These are phyloP conservation scores for Pterocarpus santalinus DNA, from an alignment of 306 rosid species.

Conservation along the genomic window DNA sequence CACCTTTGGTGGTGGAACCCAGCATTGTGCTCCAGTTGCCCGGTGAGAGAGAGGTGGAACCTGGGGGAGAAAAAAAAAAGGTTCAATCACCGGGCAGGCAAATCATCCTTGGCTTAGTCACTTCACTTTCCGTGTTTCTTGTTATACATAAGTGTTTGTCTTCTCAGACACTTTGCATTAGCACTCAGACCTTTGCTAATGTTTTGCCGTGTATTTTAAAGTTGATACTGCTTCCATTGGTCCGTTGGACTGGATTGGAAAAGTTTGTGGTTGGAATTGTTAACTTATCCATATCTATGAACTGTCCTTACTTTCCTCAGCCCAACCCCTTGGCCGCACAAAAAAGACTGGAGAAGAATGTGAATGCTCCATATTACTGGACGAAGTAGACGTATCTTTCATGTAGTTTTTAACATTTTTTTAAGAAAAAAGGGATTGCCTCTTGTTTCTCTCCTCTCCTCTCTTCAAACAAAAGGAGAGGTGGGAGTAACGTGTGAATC, in stretches of 20 bases:
- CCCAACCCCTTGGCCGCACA: neutral
- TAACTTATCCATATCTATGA: neutral
- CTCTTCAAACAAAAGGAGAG: too few relatives aligned
- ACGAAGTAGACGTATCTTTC: neutral
- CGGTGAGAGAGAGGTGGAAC: slow-evolving; percentile 52
- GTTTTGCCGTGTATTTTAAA: slow-evolving; percentile 23
- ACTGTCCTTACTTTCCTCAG: neutral
- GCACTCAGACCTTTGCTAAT: slow-evolving; percentile 39
- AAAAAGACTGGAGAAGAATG: neutral
- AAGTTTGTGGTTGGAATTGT: slow-evolving; percentile 37
- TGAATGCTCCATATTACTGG: neutral
- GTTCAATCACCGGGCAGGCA: slow-evolving; percentile 64
- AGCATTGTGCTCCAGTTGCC: slow-evolving; percentile 64
- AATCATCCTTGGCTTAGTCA: slow-evolving; percentile 94
- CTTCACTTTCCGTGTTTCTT: slow-evolving; percentile 40
- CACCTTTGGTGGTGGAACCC: slow-evolving; percentile 59
- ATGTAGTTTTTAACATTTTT: neutral
- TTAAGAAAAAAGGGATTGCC: too few relatives aligned
- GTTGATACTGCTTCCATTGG: slow-evolving; percentile 30
- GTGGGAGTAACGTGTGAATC: too few relatives aligned
- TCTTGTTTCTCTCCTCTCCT: too few relatives aligned
- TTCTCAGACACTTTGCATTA: slow-evolving; percentile 26
- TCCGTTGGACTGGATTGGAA: slow-evolving; percentile 21
- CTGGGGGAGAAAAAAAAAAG: neutral
- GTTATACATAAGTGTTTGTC: slow-evolving; percentile 28